These are phyloP conservation scores for Quercus cerris DNA, from an alignment of 306 rosid genomes.

Conservation along the genomic window DNA sequence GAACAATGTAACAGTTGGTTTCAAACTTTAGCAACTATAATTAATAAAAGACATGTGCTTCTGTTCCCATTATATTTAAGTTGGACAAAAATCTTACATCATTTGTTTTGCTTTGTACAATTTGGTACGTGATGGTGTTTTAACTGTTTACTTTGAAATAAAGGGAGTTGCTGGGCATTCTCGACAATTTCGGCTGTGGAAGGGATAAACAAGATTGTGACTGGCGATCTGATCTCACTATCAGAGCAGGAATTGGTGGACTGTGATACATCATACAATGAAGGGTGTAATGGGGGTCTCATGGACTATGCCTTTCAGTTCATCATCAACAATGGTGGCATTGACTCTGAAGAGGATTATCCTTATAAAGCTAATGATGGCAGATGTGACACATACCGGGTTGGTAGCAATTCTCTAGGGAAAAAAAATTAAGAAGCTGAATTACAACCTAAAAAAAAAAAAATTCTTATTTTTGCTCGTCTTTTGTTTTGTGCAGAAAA, in stretches of 20 bases:
- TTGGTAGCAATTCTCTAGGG: constrained; percentile 22
- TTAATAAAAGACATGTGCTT: too few species aligned
- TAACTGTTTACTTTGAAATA: constrained; percentile 1
- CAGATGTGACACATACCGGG: constrained; percentile 60
- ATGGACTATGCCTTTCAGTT: constrained; percentile 76
- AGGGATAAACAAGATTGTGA: constrained; percentile 80
- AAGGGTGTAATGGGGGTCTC: constrained; percentile 84
- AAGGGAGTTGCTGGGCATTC: constrained; percentile 98
- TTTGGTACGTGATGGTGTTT: not conserved
- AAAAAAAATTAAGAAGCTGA: not conserved
- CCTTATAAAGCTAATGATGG: constrained; percentile 59
- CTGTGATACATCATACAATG: constrained; percentile 65
- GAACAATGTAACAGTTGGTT: too few species aligned
- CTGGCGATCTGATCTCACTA: constrained; percentile 64
- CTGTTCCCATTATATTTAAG: too few species aligned
- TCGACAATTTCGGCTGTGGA: constrained; percentile 69
- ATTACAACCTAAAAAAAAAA: not conserved
- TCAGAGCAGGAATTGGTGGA: constrained; percentile 91
- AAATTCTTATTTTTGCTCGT: not conserved
- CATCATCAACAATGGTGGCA: constrained; percentile 79
- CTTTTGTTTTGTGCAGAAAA: constrained; percentile 46
- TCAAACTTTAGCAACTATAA: too few species aligned
- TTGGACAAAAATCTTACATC: not conserved
- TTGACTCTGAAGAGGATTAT: constrained; percentile 80
- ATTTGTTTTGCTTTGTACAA: not conserved